These are phyloP conservation scores for Leptomonas pyrrhocoris DNA, from an alignment of 208 protist species.

Conservation along the genomic window DNA sequence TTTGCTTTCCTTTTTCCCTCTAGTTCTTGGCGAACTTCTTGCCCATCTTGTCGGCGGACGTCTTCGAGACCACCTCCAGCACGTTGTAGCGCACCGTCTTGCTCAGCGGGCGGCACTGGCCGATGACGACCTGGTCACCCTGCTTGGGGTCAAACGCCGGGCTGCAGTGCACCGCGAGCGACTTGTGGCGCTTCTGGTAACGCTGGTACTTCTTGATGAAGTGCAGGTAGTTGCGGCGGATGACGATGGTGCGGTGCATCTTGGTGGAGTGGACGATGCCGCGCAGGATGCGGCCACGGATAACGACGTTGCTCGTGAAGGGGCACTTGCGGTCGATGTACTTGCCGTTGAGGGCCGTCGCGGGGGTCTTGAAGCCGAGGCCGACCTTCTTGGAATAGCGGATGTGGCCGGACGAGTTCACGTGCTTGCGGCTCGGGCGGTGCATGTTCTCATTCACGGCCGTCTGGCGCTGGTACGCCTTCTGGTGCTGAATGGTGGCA, in stretches of 20 bases:
- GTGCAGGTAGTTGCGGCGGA: slow-evolving; percentile 99
- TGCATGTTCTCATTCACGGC: slow-evolving; percentile 92
- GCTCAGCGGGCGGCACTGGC: slow-evolving; percentile 99
- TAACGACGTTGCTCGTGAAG: slow-evolving; percentile 99
- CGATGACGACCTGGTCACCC: slow-evolving; percentile 99
- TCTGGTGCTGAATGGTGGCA: slow-evolving; percentile 90
- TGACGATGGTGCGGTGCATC: slow-evolving; percentile 98
- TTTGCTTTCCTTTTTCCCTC: slow-evolving; percentile 36
- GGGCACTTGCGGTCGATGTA: slow-evolving; percentile 99
- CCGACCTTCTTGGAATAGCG: slow-evolving; percentile 93
- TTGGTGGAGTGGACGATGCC: slow-evolving; percentile 98
- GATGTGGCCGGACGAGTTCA: slow-evolving; percentile 80
- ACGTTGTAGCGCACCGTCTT: slow-evolving; percentile 99
- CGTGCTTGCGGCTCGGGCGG: slow-evolving; percentile 56
- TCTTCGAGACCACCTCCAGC: slow-evolving; percentile 93
- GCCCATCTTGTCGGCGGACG: slow-evolving; percentile 81
- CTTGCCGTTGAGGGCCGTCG: slow-evolving; percentile 97
- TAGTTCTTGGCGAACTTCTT: slow-evolving; percentile 91
- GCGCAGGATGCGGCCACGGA: slow-evolving; percentile 99
- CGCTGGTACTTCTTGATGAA: slow-evolving; percentile 99
- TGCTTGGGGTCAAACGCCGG: slow-evolving; percentile 98
- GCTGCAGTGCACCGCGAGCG: slow-evolving; percentile 98
- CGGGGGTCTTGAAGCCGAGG: slow-evolving; percentile 99
- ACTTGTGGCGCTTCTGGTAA: slow-evolving; percentile 99
- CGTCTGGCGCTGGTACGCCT: slow-evolving; percentile 93